Conservation (phyloP, 2,329 filamentous ascomycete species). For the Botrytis medusae region DNA sequence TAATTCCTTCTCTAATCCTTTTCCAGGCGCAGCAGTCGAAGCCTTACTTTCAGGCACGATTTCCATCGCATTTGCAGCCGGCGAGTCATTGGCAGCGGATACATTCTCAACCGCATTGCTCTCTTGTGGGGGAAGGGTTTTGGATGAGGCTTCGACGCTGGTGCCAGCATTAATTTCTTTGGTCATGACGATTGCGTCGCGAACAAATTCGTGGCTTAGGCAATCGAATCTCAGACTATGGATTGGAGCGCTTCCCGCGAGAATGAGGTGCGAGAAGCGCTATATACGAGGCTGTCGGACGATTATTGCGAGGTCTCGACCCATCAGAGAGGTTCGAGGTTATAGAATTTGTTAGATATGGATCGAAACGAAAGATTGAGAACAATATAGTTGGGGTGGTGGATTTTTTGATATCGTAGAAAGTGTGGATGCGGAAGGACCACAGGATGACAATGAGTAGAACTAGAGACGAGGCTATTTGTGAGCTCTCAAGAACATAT, state of each 20-base stretch:
- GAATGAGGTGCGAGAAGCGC: conserved; percentile 38
- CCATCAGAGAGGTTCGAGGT: conserved; percentile 35
- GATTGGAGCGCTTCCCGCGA: conserved; percentile 39
- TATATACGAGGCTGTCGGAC: conserved; percentile 38
- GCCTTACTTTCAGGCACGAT: conserved; percentile 17
- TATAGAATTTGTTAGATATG: neutral
- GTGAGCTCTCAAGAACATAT: conserved; percentile 5
- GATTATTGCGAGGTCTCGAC: conserved; percentile 32
- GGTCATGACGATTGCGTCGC: conserved; percentile 31
- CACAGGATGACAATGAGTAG: conserved; percentile 18
- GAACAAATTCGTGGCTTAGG: conserved; percentile 12
- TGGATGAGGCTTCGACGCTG: conserved; percentile 32
- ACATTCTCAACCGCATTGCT: conserved; percentile 26
- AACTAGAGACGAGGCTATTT: conserved; percentile 17
- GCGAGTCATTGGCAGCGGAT: conserved; percentile 23
- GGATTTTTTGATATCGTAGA: neutral
- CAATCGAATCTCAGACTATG: conserved; percentile 17
- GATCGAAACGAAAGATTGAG: neutral
- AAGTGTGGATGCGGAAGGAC: neutral
- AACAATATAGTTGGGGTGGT: neutral
- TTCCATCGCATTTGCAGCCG: conserved; percentile 23
- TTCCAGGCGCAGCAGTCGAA: conserved; percentile 24
- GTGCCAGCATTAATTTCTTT: conserved; percentile 36
- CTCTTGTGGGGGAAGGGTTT: conserved; percentile 26
- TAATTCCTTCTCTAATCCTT: conserved; percentile 24